Percentiles rank a stretch among this genome's conserved stretches.
Conservation (phyloP, 2,329 filamentous ascomycete genomes). For the Fusarium abutilonis region DNA sequence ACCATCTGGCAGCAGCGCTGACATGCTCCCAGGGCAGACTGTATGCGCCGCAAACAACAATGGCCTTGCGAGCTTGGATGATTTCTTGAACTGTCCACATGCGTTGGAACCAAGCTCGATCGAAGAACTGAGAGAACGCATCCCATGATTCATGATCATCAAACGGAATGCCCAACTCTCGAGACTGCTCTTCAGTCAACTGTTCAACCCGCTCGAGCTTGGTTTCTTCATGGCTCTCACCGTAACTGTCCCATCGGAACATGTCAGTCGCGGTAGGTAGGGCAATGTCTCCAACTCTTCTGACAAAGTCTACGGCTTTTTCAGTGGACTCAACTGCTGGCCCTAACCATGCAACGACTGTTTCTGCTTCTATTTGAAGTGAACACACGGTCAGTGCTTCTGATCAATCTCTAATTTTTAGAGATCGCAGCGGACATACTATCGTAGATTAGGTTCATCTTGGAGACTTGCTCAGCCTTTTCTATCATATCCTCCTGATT, state of each 20-base stretch:
- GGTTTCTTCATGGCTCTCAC: slow-evolving; percentile 5
- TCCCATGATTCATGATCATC: slow-evolving; percentile 13
- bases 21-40: slow-evolving; percentile 24
- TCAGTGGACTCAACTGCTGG: slow-evolving; percentile 5
- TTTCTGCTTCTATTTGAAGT: slow-evolving; percentile 28
- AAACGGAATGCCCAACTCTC: slow-evolving; percentile 25
- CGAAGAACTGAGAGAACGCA: slow-evolving; percentile 28
- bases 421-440: slow-evolving; percentile 4
- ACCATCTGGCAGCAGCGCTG: slow-evolving; percentile 33
- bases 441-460: slow-evolving; percentile 36
- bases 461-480: slow-evolving; percentile 27
- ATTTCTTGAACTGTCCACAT: slow-evolving; percentile 42
- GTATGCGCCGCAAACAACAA: slow-evolving; percentile 23
- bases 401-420: too few species aligned
- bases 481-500: slow-evolving; percentile 25
- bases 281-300: slow-evolving; percentile 24
- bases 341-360: slow-evolving; percentile 33
- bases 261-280: slow-evolving; percentile 29
- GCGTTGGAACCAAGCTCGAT: slow-evolving; percentile 33
- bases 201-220: slow-evolving; percentile 22
- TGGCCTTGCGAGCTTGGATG: slow-evolving; percentile 32
- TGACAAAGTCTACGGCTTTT: slow-evolving; percentile 15
- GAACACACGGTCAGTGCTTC: too few species aligned
- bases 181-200: slow-evolving; percentile 16
- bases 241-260: slow-evolving; percentile 24